phyloP scores from a whole-genome alignment of 2,329 filamentous ascomycete species.

The Alternaria viburni region DNA sequence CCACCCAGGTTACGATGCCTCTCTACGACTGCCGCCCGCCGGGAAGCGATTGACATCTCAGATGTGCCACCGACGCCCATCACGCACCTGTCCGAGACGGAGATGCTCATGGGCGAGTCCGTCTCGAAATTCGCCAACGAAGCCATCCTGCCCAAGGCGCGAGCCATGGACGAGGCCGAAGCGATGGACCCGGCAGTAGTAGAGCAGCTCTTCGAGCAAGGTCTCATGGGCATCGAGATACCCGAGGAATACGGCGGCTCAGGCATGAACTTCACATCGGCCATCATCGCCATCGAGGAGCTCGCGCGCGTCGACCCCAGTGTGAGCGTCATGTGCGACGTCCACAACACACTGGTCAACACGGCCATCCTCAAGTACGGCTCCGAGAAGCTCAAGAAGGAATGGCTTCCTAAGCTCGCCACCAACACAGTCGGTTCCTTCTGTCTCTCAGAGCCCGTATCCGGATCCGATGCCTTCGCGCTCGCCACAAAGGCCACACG shows the following conservation, averaged over 20 bases:
- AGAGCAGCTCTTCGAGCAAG: constrained; percentile 95
- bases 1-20: constrained; percentile 49
- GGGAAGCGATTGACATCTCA: constrained; percentile 61
- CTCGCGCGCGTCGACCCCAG: constrained; percentile 91
- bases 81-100: constrained; percentile 88
- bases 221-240: constrained; percentile 96
- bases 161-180: constrained; percentile 98
- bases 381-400: constrained; percentile 76
- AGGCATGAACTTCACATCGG: constrained; percentile 98
- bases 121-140: constrained; percentile 92
- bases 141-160: constrained; percentile 85
- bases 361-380: constrained; percentile 89
- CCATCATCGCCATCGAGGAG: constrained; percentile 97
- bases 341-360: constrained; percentile 98
- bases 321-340: constrained; percentile 93
- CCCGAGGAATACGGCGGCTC: constrained; percentile 96
- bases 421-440: constrained; percentile 90
- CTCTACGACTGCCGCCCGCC: constrained; percentile 48
- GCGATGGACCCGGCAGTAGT: constrained; percentile 87
- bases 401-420: constrained; percentile 87
- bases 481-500: constrained; percentile 88
- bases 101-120: constrained; percentile 85
- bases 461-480: constrained; percentile 94
- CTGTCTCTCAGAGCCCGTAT: constrained; percentile 90
- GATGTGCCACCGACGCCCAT: constrained; percentile 90